Evolutionary conservation across 23 red algal species (phyloP), one percentile per base, ranked within the genome.

Genomic region (Pyropia yezoensis): DNA sequence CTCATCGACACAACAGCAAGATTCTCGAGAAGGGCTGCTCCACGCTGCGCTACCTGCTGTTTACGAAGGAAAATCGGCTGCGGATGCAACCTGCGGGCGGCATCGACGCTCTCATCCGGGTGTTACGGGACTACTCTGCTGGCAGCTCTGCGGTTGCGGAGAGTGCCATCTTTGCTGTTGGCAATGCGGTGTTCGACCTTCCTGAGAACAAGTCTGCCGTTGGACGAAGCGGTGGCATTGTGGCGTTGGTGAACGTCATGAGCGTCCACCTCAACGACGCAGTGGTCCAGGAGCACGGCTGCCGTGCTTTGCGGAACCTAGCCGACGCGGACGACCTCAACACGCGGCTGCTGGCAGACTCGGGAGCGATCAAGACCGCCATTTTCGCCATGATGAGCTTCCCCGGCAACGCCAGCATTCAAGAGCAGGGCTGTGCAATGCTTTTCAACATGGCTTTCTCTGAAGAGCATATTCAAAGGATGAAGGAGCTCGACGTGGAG

Each of bases 361-460:
- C 61, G n/a, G 82, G 71, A 21, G 82, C 72, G 27, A 63, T 87
- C 70, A 72, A 87, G 29, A 52, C 65, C 2, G 69, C 56, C 27
- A 33, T 77, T 20, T 50, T 64, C 25, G 63, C 82, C 23, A 67
- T 75, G 49, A 66, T 67, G 82, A 57, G 70, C 22, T 77, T 76
- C 30, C 71, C 51, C 16, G 62, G 76, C 5, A 87, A 87, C 27
- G 82, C 55, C 3, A 49, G 57, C 34, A 77, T 87, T 64, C 82
- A 87, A 67, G 82, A 87, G 52, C 82, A 87, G 51, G 70, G 57
- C 52, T 69, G 49, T 51, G 82, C 82, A 16, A 76, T 87, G 71
- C 18, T 87, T 52, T 33, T 61, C 54, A 76, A 77, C 45, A 75
- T 87, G 62, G 63, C 82, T 56, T 34, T 70, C 49, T 59, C 55